Evolutionary conservation across 2,329 filamentous ascomycete genomes (phyloP).

Genomic region (Phaeomoniella chlamydospora): DNA sequence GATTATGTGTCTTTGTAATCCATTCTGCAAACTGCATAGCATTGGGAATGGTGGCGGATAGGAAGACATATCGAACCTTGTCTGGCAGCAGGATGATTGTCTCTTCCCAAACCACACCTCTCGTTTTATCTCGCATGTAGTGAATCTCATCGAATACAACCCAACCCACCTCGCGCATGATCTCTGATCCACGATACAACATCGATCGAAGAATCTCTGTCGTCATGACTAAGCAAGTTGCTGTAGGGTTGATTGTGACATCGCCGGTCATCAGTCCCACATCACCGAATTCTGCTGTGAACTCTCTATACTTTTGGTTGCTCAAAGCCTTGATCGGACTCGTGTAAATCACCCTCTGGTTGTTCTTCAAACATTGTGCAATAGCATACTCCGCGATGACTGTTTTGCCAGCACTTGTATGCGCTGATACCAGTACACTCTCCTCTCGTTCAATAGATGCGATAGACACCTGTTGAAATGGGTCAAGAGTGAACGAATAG

Average conservation of each 20-base stretch:
- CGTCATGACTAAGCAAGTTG: slow-evolving; percentile 96
- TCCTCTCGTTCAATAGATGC: slow-evolving; percentile 91
- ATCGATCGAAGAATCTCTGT: slow-evolving; percentile 98
- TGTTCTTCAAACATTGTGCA: slow-evolving; percentile 90
- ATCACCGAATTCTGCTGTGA: slow-evolving; percentile 87
- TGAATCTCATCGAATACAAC: slow-evolving; percentile 98
- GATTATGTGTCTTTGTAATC: slow-evolving; percentile 55
- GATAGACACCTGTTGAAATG: slow-evolving; percentile 91
- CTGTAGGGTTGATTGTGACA: slow-evolving; percentile 97
- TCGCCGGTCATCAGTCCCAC: slow-evolving; percentile 98
- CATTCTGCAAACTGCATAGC: slow-evolving; percentile 26
- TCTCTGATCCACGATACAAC: slow-evolving; percentile 95
- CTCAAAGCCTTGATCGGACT: slow-evolving; percentile 97
- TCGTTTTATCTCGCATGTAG: slow-evolving; percentile 85
- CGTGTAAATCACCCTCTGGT: slow-evolving; percentile 97
- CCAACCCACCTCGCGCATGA: slow-evolving; percentile 98
- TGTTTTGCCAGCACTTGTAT: slow-evolving; percentile 95
- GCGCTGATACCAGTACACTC: slow-evolving; percentile 90
- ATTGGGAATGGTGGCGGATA: slow-evolving; percentile 96
- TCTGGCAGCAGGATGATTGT: slow-evolving; percentile 95
- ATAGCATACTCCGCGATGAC: slow-evolving; percentile 98
- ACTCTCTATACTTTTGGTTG: slow-evolving; percentile 98
- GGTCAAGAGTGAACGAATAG: slow-evolving; percentile 86
- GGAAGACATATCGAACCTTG: slow-evolving; percentile 96
- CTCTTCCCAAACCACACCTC: slow-evolving; percentile 98